Evolutionary conservation across 129 eudicot genomes (phyloP), one percentile per base, ranked within the genome.

Genomic region (Flaveria sonorensis): DNA sequence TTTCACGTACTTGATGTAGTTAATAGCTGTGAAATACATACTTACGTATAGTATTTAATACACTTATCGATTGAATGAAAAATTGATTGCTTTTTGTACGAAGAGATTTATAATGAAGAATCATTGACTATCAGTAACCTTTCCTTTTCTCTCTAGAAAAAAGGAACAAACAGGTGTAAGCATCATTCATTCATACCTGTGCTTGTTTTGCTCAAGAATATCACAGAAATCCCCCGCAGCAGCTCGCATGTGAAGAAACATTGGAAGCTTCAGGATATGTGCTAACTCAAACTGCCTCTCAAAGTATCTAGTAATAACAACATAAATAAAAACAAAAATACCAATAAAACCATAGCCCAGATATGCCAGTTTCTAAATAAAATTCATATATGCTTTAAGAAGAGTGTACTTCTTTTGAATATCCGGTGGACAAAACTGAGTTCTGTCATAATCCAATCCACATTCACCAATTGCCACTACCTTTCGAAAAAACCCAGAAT

Each of bases 391-490:
- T 53, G 13, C 39, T 51, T 39, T 60, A 61, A 46, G 85, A 68
- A 76, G 23, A 60, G 46, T 89, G 30, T 86, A 95, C 99, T 89
- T 95, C 88, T 88, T 85, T 70, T 89, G 99, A 74, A 82, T 80
- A 75, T 95, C 99, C 12, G 91, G 72, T 20, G 99, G 83, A 81
- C 99, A 95, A 83, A 95, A 95, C 79, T 92, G 97, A 85, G 93
- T 90, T 81, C 99, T 78, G 82, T 95, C 99, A 71, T 95, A 95
- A 77, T 95, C 99, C 92, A 95, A 74, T 82, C 99, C 99, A 84
- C 99, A 95, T 85, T 95, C 99, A 71, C 99, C 97, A 82, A 95
- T 86, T 47, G 99, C 99, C 78, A 95, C 96, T 77, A 95, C 99
- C 97, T 95, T 82, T 84, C 72, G 32, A 19, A 77, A 71, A 36